Base-by-base conservation (phyloP, 2,329 filamentous ascomycete genomes). In the Phialophora chinensis region DNA sequence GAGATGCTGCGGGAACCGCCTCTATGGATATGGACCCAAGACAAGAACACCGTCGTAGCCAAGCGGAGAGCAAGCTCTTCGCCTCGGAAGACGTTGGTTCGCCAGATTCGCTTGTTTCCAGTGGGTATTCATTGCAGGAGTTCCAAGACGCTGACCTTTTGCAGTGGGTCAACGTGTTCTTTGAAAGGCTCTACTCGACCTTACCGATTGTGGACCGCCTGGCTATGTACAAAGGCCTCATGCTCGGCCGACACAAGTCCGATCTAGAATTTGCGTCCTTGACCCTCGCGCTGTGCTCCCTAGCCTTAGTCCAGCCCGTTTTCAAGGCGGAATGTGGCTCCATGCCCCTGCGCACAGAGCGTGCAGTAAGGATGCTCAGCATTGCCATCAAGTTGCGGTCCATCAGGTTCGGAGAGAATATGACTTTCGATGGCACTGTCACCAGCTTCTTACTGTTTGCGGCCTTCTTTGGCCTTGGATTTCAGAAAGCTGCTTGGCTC, bases 91-190 rank as follows among this genome's bases (percentile, higher is more conserved):
- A 35, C 33, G 10, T 35, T 4, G 33, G 33, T 35, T 35, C 33
- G 10, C 33, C 33, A 35, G 10, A 35, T 35, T 35, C 33, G 33
- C 33, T 35, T 35, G 33, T 10, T 35, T 35, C 33, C 3, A 12
- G 33, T 35, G 33, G 33, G 33, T 11, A 35, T 12, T 35, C 33
- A 12, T 35, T 35, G 35, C 31, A 53, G n/a, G 56, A 35, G 33
- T 35, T 35, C 47, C n/a, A 35, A 27, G 29, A 35, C 8, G 33
- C 33, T 35, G 60, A 62, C 23, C 23, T 62, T 12, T 23, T 62
- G 47, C 59, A 49, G 17, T 62, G 59, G 59, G 17, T 62, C 29
- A 38, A 62, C 20, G 47, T 61, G 10, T 62, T 62, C 29, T 62
- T 62, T 12, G 59, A 62, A 17, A 49, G 59, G 53, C 49, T 62